Conservation (phyloP, 495 filamentous ascomycete genomes). For the Lentithecium fluviatile region DNA sequence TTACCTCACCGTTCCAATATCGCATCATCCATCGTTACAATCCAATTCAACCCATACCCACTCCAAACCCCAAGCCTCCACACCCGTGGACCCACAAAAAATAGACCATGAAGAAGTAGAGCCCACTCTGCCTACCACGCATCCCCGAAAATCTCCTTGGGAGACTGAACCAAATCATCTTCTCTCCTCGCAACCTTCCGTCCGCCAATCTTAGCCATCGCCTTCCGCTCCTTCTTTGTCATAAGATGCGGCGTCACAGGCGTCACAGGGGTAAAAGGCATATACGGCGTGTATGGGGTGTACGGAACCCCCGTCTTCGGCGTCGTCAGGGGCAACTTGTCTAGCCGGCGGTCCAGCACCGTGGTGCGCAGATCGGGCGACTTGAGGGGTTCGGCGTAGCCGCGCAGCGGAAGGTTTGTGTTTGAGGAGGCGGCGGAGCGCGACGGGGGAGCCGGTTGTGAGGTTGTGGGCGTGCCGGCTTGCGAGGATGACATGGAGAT, state of each 20-base stretch:
- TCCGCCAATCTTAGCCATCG: slow-evolving; percentile 59
- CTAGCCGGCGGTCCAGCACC: slow-evolving; percentile 56
- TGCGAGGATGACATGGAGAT: slow-evolving; percentile 1
- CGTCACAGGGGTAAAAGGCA: slow-evolving; percentile 84
- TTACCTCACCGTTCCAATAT: too few relatives aligned
- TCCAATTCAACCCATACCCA: too few relatives aligned
- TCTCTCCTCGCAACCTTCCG: slow-evolving; percentile 51
- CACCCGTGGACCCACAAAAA: too few relatives aligned
- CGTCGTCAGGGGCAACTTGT: slow-evolving; percentile 53
- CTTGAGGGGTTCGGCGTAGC: slow-evolving; percentile 18
- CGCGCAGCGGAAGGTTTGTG: slow-evolving; percentile 34
- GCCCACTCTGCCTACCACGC: slow-evolving; percentile 17
- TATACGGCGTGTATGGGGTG: slow-evolving; percentile 85
- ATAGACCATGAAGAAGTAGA: too few relatives aligned
- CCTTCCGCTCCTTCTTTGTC: slow-evolving; percentile 71
- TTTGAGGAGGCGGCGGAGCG: slow-evolving; percentile 22
- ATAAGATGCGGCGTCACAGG: slow-evolving; percentile 79
- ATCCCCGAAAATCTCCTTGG: slow-evolving; percentile 59
- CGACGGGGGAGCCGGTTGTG: slow-evolving; percentile 4
- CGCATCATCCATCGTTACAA: too few relatives aligned
- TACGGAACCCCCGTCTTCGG: slow-evolving; percentile 72
- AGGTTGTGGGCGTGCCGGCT: slow-evolving; percentile 4
- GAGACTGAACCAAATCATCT: slow-evolving; percentile 59
- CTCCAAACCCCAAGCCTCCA: too few relatives aligned
- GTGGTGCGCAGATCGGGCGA: slow-evolving; percentile 64